Evolutionary conservation across 805 yeast genomes (phyloP), one percentile per base, ranked within the genome.

Genomic region (Candida bentonensis): DNA sequence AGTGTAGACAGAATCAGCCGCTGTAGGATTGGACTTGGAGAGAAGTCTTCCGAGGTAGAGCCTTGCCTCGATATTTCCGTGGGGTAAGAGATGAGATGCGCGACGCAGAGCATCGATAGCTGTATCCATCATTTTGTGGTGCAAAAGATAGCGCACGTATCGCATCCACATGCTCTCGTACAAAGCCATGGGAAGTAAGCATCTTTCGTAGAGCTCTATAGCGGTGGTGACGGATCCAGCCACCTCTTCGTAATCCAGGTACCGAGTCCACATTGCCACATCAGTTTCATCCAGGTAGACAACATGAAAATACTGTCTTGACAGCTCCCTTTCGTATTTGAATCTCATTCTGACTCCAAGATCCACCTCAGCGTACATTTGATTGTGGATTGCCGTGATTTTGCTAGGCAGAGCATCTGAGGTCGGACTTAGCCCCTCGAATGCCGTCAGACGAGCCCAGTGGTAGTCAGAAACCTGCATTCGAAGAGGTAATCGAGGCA

Each of bases 151-250:
- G 3, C 70, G 61, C 2, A 76, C 47, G 56, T 82, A 89, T 46
- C 72, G 72, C 15, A 75, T 52, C 98, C 98, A 89, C 23, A 84
- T 60, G 4, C 61, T 64, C 21, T 76, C 76, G 44, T 72, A 67
- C 26, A 67, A 61, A 28, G 92, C 83, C 43, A 79, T 70, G 5
- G 59, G 55, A 1, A 54, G 49, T 30, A 92, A 62, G 22, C 85
- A 73, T 47, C 95, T 68, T 58, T 83, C 87, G 60, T 81, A 88
- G 1, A 83, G 57, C 11, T 70, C 63, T 5, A 60, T 58, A 0
- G 71, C 65, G 26, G 62, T 61, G 7, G 49, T 51, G 5, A 48
- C 22, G 22, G 51, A 53, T 11, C 55, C 60, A 33, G 59, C 60
- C 1, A 49, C 39, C 21, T 73, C 70, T 43, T 77, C 80, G 54